Base-by-base conservation (phyloP, 805 yeast genomes). In the Schizosaccharomyces lindneri region DNA sequence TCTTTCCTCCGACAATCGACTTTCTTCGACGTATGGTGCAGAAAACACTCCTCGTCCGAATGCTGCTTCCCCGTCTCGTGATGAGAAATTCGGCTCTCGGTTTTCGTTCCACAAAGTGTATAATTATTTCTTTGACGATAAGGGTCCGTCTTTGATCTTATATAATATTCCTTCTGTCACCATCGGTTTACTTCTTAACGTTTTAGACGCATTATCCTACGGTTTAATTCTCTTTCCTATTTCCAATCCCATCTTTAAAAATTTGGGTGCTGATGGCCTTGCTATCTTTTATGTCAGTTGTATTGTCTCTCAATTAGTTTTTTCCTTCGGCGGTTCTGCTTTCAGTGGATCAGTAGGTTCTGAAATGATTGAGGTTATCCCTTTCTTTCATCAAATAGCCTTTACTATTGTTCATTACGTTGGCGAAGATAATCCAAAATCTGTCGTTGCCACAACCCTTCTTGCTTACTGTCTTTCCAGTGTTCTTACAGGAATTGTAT, bases 351-450 rank as follows among this genome's bases (percentile, higher is more conserved):
- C 95, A n/a, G 81, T 90, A 55, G 98, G 98, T 1, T 85, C 95
- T 3, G 97, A 93, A 73, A 93, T 93, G 98, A 93, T 93, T 65
- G 98, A 93, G 71, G 87, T 93, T n/a, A 95, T 96, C 1, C 98
- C 98, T 1, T 93, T 93, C 70, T 90, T 90, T 75, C 98, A 93
- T 69, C 78, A 94, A 2, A 89, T 93, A 95, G 97, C 97, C 0
- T 74, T 79, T 32, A 74, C 83, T 15, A 82, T 93, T 60, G 74
- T 83, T 70, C 69, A 72, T 2, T 74, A 76, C 27, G 75, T 86
- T 67, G 83, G 83, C 7, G 77, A 72, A 11, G 74, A 73, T 2
- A 70, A 73, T 29, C 72, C 71, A 2, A 71, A 70, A n/a, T 71
- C 73, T 36, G 78, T 87, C 4, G 74, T 88, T 43, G 82, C 95